Percentiles rank a stretch among this genome's conserved stretches.
Conservation (phyloP, 2,329 filamentous ascomycete genomes). For the Colletotrichum cereale region DNA sequence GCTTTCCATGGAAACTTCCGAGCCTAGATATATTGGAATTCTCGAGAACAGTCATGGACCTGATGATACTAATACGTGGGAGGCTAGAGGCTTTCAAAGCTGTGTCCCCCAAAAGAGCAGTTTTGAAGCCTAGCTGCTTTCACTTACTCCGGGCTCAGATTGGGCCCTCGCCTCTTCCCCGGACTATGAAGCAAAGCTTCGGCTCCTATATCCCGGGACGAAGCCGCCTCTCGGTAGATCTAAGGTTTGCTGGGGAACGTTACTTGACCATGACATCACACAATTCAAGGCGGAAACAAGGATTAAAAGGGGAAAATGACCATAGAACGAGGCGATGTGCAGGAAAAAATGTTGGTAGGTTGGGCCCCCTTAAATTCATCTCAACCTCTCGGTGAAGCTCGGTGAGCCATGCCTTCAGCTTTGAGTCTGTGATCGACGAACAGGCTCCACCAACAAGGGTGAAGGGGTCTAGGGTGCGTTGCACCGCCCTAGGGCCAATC, state of each 20-base stretch:
- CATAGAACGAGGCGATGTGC: neutral
- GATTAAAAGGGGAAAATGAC: neutral
- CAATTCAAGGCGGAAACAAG: neutral
- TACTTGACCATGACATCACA: neutral
- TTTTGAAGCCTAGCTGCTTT: no score
- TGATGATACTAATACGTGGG: neutral
- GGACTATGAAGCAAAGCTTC: neutral
- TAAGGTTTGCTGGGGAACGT: neutral
- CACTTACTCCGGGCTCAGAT: neutral
- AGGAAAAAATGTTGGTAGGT: neutral
- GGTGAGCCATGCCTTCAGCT: conserved; percentile 3
- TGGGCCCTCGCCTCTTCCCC: no score
- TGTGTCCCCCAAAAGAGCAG: neutral
- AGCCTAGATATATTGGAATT: neutral
- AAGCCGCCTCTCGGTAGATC: neutral
- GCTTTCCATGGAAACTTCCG: neutral
- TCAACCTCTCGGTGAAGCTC: conserved; percentile 13
- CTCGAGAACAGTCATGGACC: neutral
- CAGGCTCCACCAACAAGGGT: conserved; percentile 11
- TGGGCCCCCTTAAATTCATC: neutral
- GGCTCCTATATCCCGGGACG: neutral
- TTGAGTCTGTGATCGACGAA: conserved; percentile 4
- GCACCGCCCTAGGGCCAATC: conserved; percentile 24
- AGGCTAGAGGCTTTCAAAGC: neutral
- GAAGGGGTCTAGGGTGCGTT: conserved; percentile 24